Base-by-base conservation (phyloP, 495 filamentous ascomycete species). In the Talaromyces nanjingensis region DNA sequence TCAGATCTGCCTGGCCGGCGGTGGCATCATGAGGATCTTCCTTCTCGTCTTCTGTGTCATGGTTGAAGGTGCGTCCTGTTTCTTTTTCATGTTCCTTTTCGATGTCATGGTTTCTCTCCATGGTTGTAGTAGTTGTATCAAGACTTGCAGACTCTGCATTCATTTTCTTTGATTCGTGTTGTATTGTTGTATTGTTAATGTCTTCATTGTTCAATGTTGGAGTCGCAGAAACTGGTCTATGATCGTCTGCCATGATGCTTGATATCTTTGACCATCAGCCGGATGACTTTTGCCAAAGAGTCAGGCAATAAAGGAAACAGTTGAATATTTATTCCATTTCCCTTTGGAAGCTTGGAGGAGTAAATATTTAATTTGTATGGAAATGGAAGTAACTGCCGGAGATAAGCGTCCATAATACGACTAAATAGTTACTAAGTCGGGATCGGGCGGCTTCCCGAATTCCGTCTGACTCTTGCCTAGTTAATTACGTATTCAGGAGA, bases 21-120 rank as follows among this genome's bases (percentile, higher is more conserved):
- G 60, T 62, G 12, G 47, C 60, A 11, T 62, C 60, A 20, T 60
- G n/a, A 11, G 11, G 5, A 14, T 61, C 59, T 27, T 49, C 22
- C 4, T 27, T 16, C 16, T 47, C 24, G 12, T 61, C 59, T 16
- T 49, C 59, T 25, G n/a, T n/a, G 8, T 42, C 16, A 37, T 33
- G 2, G 24, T 25, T 29, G 27, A 5, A 14, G 6, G n/a, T 11
- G 6, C 27, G 53, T 33, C 25, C 55, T 59, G n/a, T 42, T 22
- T 34, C 20, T 60, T 39, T 60, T 4, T 27, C 27, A 27, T 27
- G 27, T 27, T 37, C n/a, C 22, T 37, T 22, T 20, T 42, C 37
- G 37, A 6, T 9, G n/a, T 33, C 7, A 20, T 33, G n/a, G 37
- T 42, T 42, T 42, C 37, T 57, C 12, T 24, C 54, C 54, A 33